A percentile compares a stretch with the other conserved stretches of the same genome.
These are phyloP conservation scores for Plasmodium chabaudi DNA, from an alignment of 169 alveolate species.

Conservation along the genomic window DNA sequence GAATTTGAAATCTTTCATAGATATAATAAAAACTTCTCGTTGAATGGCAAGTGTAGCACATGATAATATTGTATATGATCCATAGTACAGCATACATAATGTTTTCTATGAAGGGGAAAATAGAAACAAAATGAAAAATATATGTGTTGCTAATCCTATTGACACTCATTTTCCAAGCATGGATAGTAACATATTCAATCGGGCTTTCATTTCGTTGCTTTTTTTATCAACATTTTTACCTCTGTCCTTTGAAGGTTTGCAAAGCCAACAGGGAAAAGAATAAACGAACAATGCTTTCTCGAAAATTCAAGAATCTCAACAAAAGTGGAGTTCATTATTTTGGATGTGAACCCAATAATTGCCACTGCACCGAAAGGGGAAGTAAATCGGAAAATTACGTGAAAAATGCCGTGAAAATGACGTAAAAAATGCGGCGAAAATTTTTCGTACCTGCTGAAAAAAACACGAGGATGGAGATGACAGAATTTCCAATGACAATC, in stretches of 20 bases:
- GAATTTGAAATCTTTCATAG: conserved; percentile 71
- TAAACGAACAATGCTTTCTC: conserved; percentile 56
- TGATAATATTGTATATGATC: conserved; percentile 80
- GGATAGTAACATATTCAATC: neutral
- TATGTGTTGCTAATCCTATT: no score
- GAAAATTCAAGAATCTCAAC: conserved; percentile 66
- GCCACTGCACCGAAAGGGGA: conserved; percentile 9
- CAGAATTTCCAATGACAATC: conserved; percentile 50
- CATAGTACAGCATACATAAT: conserved; percentile 80
- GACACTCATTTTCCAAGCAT: no score
- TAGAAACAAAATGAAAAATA: no score
- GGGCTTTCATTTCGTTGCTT: neutral
- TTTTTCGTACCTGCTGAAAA: conserved; percentile 40
- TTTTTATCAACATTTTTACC: conserved; percentile 3
- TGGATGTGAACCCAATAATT: conserved; percentile 56
- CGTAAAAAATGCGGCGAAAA: neutral
- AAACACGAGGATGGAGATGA: conserved; percentile 58
- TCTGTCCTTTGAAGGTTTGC: conserved; percentile 50
- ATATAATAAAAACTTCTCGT: conserved; percentile 80
- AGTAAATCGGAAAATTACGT: neutral
- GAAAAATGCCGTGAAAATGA: neutral
- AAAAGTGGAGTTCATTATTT: conserved; percentile 32
- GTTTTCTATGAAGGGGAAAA: conserved; percentile 77
- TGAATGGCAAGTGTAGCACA: conserved; percentile 83
- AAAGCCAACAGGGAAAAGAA: conserved; percentile 71